Evolutionary conservation across 148 eudicot species (phyloP), one percentile per base, ranked within the genome.

Genomic region (Pharnaceum exiguum): DNA sequence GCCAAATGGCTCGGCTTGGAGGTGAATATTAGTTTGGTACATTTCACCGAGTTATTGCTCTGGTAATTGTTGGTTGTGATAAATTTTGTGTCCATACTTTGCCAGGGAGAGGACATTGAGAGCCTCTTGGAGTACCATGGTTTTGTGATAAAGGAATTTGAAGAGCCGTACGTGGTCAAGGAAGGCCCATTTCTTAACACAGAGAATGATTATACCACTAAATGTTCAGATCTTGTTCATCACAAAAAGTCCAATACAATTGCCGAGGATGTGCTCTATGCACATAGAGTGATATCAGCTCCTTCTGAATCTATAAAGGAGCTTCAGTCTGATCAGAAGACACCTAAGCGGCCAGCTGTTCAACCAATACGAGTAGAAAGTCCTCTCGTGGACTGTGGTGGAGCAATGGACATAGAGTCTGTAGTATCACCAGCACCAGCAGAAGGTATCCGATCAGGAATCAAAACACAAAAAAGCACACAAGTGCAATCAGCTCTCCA

Each of bases 1-100:
- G 81, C 95, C 65, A 78, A 83, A 70, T 93, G 99, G 96, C 95
- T 93, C 60, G 95, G 85, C 32, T 76, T 93, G 89, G 99, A 93
- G 99, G 99, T 93, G 75, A 35, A 49, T 57, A 26, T 36, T 65
- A n/a, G 13, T 29, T 53, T 36, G 10, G 8, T 13, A 22, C 19
- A 25, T 7, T 10, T 16, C 8, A 55, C 4, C 18, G 5, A 49
- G 31, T 51, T 16, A 10, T 18, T 19, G 25, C 23, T 51, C 48
- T 44, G n/a, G 22, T 5, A 63, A 54, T 2, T 10, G 51, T 47
- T 27, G 33, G 25, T 22, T 42, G 37, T 51, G 42, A 15, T 36
- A 7, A 30, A 39, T 22, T 51, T 40, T 22, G 44, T 19, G 46
- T 59, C 21, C 29, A 21, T 63, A 66, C 36, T 56, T 66, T 16